Evolutionary conservation across 495 filamentous ascomycete genomes (phyloP), one percentile per base, ranked within the genome.

Genomic region (Penicillium paradoxum): DNA sequence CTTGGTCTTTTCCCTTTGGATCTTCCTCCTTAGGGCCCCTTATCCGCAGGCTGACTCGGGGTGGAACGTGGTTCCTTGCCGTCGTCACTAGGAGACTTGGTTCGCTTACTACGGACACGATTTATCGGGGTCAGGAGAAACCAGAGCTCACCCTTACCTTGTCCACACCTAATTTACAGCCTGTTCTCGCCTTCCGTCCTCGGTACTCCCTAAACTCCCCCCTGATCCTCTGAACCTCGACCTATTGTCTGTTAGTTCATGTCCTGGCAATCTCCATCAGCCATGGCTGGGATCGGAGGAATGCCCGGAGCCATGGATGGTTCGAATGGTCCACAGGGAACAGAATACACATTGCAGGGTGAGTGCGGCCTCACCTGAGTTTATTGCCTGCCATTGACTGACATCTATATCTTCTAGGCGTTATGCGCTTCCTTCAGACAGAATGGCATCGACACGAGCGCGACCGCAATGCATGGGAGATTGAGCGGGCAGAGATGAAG

Each of bases 361-460:
- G 66, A 62, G 78, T 48, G 4, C 63, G 30, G 10, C 2, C 29
- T 34, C 18, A 21, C 42, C 9, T 9, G 41, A 40, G 11, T 36
- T 29, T 11, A 10, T 19, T 24, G 18, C 22, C 38, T 36, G n/a
- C 52, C 54, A 50, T 59, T 55, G 27, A 50, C 27, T 36, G 29
- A 45, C 24, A 4, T 45, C 34, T 30, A 24, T 19, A 21, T 41
- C 33, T 22, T 39, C 32, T 58, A 97, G 92, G 93, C 64, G 93
- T 99, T 32, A 99, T 99, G 93, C 91, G 93, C 68, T 97, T 97
- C 69, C 84, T 99, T 30, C 95, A 97, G 75, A 92, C 91, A 32
- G 93, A 99, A 81, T 97, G 93, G 93, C 95, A 99, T 70, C 85
- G 89, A 57, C 92, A 97, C 64, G 93, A 99, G 69, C 88, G 93